Base-by-base conservation (phyloP, 2,329 filamentous ascomycete species). In the Ophiocordyceps polyrhachis-furcata region DNA sequence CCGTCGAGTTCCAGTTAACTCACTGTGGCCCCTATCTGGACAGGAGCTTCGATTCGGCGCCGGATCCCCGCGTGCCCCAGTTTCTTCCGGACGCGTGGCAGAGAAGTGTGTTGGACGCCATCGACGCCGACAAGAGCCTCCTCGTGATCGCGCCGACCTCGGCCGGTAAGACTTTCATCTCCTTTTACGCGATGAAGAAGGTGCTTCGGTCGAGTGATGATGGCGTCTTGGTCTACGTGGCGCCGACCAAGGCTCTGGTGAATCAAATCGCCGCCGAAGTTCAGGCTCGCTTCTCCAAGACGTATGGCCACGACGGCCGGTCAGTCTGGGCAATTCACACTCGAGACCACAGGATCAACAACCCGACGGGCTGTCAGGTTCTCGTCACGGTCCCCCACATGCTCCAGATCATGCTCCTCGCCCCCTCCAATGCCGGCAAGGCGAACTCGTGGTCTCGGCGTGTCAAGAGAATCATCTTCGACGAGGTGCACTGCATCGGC, bases 241-340 rank as follows among this genome's bases (percentile, higher is more conserved):
- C 82, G 0, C 83, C 83, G 0, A 88, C 83, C 0, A 89, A 89
- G 55, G 82, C 84, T 4, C 65, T 89, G 12, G 82, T 88, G 47
- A 88, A 88, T 55, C 83, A 89, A 57, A 87, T 89, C 50, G 83
- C 81, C 1, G 83, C 83, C 1, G 83, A 88, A 59, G 69, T 88
- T 15, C 76, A 85, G 56, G 82, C 76, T 5, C 72, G 81, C 5
- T 89, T 85, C 55, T 75, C 71, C 0, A 89, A 88, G 59, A 66
- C 61, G 1, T 76, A 77, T 57, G 66, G 67, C 25, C 68, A 76
- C 35, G 66, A 64, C 5, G 76, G 73, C 0, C 77, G 77, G 51
- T 82, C 76, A 0, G 78, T 88, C 0, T 89, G 82, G 82, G 81
- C 75, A 0, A 86, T 89, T 42, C 79, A 87, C 52, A 87, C 83